A percentile compares a stretch with the other conserved stretches of the same genome.
phyloP scores from a whole-genome alignment of 225 moss, liverwort and hornwort species.

The Marchantia polymorpha region DNA sequence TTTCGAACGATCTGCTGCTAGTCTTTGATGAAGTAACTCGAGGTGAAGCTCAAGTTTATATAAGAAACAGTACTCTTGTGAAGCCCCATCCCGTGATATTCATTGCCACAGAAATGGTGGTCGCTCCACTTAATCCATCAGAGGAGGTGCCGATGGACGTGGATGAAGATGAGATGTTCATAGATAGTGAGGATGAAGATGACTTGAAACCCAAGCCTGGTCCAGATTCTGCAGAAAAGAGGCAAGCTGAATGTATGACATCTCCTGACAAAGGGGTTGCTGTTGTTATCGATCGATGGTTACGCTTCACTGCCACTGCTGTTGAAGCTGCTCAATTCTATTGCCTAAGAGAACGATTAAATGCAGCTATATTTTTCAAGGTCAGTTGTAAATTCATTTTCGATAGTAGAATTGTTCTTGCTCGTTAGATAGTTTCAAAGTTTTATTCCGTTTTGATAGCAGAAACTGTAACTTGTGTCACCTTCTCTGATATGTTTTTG shows the following conservation, averaged over 20 bases:
- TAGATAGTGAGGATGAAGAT: conserved; percentile 59
- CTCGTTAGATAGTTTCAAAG: too few relatives aligned
- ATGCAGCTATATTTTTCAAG: conserved; percentile 82
- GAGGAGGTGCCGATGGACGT: conserved; percentile 43
- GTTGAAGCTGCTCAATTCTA: conserved; percentile 86
- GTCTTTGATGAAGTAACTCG: conserved; percentile 94
- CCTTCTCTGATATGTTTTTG: too few relatives aligned
- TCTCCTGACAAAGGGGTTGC: conserved; percentile 61
- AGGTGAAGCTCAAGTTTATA: conserved; percentile 91
- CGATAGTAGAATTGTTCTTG: too few relatives aligned
- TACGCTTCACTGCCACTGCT: conserved; percentile 72
- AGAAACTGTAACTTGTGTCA: too few relatives aligned
- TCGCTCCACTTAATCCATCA: conserved; percentile 55
- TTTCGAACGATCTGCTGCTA: conserved; percentile 58
- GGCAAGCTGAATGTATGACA: conserved; percentile 57
- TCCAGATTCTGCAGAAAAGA: conserved; percentile 38
- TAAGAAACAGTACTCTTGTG: conserved; percentile 81
- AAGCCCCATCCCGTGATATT: conserved; percentile 86
- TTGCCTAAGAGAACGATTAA: conserved; percentile 69
- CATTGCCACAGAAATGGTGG: conserved; percentile 88
- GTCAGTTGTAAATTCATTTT: conserved; percentile 22
- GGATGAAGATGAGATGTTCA: conserved; percentile 50
- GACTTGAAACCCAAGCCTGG: conserved; percentile 55
- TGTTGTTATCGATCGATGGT: conserved; percentile 83
- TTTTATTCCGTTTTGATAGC: too few relatives aligned